phyloP scores from a whole-genome alignment of 305 asterid species.

The Vinca major region DNA sequence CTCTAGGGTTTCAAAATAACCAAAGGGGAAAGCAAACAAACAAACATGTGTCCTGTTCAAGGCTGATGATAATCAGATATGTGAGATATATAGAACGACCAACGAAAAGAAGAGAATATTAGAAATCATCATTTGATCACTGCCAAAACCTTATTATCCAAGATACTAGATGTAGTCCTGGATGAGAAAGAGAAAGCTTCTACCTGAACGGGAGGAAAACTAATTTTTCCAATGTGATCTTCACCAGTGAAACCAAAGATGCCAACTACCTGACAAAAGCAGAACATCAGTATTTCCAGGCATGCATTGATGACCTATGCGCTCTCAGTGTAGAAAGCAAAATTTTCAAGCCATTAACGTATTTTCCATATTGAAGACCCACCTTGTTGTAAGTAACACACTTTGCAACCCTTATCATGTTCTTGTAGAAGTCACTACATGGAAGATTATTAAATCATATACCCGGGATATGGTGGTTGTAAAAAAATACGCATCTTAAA shows the following conservation, averaged over 20 bases:
- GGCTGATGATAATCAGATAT: background rate
- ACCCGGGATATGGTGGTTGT: background rate
- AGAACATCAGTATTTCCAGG: background rate
- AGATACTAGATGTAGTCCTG: background rate
- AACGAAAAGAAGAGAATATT: background rate
- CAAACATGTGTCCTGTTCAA: background rate
- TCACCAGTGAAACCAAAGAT: slow-evolving; percentile 91
- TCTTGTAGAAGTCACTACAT: slow-evolving; percentile 74
- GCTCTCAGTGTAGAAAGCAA: background rate
- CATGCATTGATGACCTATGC: background rate
- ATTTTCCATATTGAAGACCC: slow-evolving; percentile 10
- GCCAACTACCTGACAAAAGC: slow-evolving; percentile 53
- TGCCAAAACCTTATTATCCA: slow-evolving; percentile 10
- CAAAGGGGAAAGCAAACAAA: background rate
- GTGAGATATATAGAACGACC: background rate
- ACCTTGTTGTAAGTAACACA: slow-evolving; percentile 95
- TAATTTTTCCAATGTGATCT: slow-evolving; percentile 87
- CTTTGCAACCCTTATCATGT: slow-evolving; percentile 70
- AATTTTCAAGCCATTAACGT: slow-evolving; percentile 1
- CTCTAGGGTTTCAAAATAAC: background rate
- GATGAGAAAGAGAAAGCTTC: slow-evolving; percentile 3
- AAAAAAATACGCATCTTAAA: slow-evolving; percentile 9
- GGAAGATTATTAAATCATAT: slow-evolving; percentile 5
- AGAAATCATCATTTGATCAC: background rate
- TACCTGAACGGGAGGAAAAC: slow-evolving; percentile 95